Conservation (phyloP, 441 rosid genomes). For the Geranium incanum region DNA sequence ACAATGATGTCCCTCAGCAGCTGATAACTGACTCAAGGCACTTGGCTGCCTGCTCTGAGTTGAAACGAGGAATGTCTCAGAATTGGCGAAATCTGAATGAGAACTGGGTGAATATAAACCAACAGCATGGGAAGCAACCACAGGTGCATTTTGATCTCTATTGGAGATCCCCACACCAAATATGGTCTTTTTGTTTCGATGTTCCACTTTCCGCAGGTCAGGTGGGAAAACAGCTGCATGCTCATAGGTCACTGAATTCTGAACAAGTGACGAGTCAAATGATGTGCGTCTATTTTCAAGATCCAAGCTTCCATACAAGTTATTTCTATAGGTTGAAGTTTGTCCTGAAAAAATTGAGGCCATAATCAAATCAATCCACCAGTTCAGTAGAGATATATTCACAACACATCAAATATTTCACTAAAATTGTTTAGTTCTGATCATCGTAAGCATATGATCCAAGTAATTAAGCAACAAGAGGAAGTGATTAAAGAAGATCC, state of each 20-base stretch:
- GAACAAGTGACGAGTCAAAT: not conserved
- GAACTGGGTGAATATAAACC: not conserved
- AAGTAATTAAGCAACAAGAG: not conserved
- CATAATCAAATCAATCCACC: not conserved
- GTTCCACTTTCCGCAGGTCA: not conserved
- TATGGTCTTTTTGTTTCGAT: not conserved
- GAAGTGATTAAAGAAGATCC: not conserved
- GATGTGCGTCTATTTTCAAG: not conserved
- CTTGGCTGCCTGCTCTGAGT: not conserved
- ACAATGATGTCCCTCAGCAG: slow-evolving; percentile 1
- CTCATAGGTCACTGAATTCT: not conserved
- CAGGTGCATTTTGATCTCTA: not conserved
- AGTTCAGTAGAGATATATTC: not conserved
- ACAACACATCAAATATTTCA: not conserved
- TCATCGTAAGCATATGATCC: too few relatives aligned
- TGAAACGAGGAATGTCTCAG: not conserved
- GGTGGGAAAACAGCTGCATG: not conserved
- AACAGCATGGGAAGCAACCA: not conserved
- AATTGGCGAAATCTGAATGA: not conserved
- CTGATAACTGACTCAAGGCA: not conserved
- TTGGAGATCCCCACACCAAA: not conserved
- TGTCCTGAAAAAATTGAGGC: not conserved
- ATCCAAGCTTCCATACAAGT: not conserved
- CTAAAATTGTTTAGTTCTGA: too few relatives aligned
- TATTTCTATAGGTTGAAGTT: not conserved